These are phyloP conservation scores for Clavispora asparagi DNA, from an alignment of 805 yeast genomes.

Conservation along the genomic window DNA sequence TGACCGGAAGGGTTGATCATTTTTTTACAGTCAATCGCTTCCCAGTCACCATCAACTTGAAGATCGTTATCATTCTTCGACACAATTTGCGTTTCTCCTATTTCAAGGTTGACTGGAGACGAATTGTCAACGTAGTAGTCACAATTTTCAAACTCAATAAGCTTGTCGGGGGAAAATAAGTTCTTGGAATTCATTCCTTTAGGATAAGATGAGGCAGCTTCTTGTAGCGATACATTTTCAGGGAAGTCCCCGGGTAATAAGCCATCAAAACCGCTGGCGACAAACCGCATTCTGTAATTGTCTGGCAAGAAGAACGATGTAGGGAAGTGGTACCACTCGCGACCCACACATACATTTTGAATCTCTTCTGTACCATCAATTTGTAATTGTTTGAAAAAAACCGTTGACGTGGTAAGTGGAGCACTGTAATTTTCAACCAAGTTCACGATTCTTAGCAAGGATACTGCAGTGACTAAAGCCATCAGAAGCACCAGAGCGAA, in stretches of 20 bases:
- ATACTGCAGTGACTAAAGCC: conserved; percentile 28
- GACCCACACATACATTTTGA: conserved; percentile 73
- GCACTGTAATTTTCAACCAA: conserved; percentile 66
- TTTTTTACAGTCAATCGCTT: conserved; percentile 39
- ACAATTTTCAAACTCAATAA: conserved; percentile 49
- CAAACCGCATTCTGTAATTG: conserved; percentile 58
- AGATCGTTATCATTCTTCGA: conserved; percentile 11
- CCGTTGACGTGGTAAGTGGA: conserved; percentile 58
- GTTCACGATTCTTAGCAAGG: conserved; percentile 51
- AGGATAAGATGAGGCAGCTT: conserved; percentile 47
- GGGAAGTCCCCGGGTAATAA: conserved; percentile 81
- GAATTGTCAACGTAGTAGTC: conserved; percentile 67
- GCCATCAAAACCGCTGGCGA: conserved; percentile 78
- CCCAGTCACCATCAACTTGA: conserved; percentile 39
- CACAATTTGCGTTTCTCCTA: conserved; percentile 33
- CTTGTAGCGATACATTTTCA: conserved; percentile 30
- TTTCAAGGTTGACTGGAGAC: conserved; percentile 39
- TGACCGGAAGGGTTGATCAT: conserved; percentile 49
- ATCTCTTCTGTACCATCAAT: conserved; percentile 13
- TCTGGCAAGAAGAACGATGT: conserved; percentile 76
- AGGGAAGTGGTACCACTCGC: conserved; percentile 94
- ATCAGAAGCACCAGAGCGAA: conserved; percentile 14
- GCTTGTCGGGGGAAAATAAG: conserved; percentile 54
- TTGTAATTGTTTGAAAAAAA: conserved; percentile 23
- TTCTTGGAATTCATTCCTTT: conserved; percentile 72